phyloP scores from a whole-genome alignment of 495 filamentous ascomycete genomes.

The Trichoderma reesei region DNA sequence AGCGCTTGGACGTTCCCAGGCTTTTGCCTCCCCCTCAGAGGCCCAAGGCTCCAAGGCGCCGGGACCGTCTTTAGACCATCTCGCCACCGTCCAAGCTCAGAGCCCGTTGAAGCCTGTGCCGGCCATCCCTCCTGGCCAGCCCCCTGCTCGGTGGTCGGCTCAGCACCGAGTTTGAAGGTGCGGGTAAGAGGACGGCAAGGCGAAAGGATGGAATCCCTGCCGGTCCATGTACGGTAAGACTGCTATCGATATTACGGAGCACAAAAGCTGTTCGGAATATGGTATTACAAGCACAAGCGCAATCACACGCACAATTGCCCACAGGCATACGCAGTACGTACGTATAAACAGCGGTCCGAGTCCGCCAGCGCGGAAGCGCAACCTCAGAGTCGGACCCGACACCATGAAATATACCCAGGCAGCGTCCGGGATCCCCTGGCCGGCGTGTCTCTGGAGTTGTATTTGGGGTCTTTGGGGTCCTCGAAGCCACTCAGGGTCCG shows the following conservation, averaged over 20 bases:
- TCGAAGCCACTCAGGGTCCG: not conserved
- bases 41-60: not conserved
- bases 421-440: slow-evolving; percentile 5
- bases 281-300: too few species aligned
- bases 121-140: not conserved
- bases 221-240: too few species aligned
- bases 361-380: not conserved
- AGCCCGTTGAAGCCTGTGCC: not conserved
- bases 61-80: not conserved
- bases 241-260: too few species aligned
- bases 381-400: not conserved
- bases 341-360: not conserved
- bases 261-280: too few species aligned
- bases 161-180: too few species aligned
- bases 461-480: not conserved
- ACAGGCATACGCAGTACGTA: not conserved
- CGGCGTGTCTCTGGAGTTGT: not conserved
- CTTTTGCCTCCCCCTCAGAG: not conserved
- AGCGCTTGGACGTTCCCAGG: not conserved
- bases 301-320: not conserved
- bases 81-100: not conserved
- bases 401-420: not conserved
- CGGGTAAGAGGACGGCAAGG: too few species aligned
- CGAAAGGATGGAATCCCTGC: too few species aligned
- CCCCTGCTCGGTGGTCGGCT: not conserved